A percentile compares a stretch with the other conserved stretches of the same genome.
These are phyloP conservation scores for Aspergillus fischeri DNA, from an alignment of 2,329 filamentous ascomycete genomes.

Conservation along the genomic window DNA sequence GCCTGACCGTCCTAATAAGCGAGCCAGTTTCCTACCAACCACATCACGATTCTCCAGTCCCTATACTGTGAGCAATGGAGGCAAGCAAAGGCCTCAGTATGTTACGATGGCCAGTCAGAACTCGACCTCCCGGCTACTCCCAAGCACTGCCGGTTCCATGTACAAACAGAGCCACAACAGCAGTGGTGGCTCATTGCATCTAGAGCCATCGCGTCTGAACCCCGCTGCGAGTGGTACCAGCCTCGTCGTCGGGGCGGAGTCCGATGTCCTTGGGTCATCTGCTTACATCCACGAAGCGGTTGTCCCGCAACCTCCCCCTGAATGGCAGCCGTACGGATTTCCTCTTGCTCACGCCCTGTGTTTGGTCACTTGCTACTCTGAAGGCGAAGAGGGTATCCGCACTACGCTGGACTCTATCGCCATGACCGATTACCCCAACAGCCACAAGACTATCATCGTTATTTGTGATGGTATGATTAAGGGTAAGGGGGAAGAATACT, in stretches of 20 bases:
- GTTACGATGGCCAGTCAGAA: constrained; percentile 95
- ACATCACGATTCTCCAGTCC: constrained; percentile 93
- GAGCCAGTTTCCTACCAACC: constrained; percentile 82
- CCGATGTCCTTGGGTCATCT: constrained; percentile 73
- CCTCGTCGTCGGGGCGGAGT: constrained; percentile 56
- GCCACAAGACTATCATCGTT: constrained; percentile 93
- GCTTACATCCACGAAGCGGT: constrained; percentile 97
- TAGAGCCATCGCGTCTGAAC: constrained; percentile 40
- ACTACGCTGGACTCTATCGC: constrained; percentile 95
- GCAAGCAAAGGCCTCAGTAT: constrained; percentile 55
- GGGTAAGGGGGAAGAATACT: constrained; percentile 79
- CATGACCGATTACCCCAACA: constrained; percentile 98
- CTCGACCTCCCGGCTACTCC: constrained; percentile 67
- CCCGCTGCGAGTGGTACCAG: constrained; percentile 48
- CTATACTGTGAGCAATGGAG: constrained; percentile 67
- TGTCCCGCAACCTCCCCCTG: constrained; percentile 89
- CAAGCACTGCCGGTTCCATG: constrained; percentile 52
- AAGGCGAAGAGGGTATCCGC: constrained; percentile 86
- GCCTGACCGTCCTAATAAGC: constrained; percentile 71
- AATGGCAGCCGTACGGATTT: constrained; percentile 97
- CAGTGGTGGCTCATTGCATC: constrained; percentile 54
- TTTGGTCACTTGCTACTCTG: constrained; percentile 93
- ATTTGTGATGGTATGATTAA: constrained; percentile 98
- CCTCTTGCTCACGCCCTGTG: constrained; percentile 92
- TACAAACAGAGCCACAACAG: constrained; percentile 59